These are phyloP conservation scores for Clonostachys solani DNA, from an alignment of 2,329 filamentous ascomycete species.

Conservation along the genomic window DNA sequence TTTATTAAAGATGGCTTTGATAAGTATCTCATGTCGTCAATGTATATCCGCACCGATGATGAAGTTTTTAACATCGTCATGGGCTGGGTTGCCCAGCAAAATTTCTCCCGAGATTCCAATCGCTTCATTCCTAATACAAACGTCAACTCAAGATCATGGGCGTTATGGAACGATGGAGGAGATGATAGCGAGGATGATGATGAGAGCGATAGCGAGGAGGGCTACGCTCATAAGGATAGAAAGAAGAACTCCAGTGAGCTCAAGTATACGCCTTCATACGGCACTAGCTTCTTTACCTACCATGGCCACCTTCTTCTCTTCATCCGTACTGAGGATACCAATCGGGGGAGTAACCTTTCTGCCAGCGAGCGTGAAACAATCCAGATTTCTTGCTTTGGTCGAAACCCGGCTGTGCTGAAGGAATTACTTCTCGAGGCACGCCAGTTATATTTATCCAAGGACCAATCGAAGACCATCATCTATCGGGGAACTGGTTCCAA, in stretches of 20 bases:
- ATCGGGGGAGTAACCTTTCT: conserved; percentile 29
- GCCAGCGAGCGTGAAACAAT: conserved; percentile 55
- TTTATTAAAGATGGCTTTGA: conserved; percentile 44
- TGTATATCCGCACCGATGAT: conserved; percentile 64
- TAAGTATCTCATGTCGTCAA: conserved; percentile 58
- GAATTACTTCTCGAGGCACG: conserved; percentile 57
- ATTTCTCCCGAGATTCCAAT: conserved; percentile 54
- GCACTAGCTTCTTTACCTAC: conserved; percentile 67
- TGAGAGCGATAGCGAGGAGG: conserved; percentile 20
- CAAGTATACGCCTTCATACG: conserved; percentile 63
- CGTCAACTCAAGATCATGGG: conserved; percentile 47
- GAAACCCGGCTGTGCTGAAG: conserved; percentile 56
- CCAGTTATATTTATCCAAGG: conserved; percentile 47
- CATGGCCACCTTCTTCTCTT: conserved; percentile 54
- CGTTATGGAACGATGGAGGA: conserved; percentile 36
- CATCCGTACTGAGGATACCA: conserved; percentile 42
- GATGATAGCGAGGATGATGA: conserved; percentile 42
- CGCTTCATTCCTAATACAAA: conserved; percentile 63
- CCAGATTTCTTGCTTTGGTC: conserved; percentile 56
- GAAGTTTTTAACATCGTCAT: conserved; percentile 72
- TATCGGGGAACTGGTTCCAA: conserved; percentile 50
- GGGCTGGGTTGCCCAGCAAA: conserved; percentile 62
- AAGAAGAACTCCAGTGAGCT: conserved; percentile 39
- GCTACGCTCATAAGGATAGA: conserved; percentile 13
- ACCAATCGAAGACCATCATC: conserved; percentile 60